Base-by-base conservation (phyloP, 331 rosid species). In the Rhamnella rubrinervis region DNA sequence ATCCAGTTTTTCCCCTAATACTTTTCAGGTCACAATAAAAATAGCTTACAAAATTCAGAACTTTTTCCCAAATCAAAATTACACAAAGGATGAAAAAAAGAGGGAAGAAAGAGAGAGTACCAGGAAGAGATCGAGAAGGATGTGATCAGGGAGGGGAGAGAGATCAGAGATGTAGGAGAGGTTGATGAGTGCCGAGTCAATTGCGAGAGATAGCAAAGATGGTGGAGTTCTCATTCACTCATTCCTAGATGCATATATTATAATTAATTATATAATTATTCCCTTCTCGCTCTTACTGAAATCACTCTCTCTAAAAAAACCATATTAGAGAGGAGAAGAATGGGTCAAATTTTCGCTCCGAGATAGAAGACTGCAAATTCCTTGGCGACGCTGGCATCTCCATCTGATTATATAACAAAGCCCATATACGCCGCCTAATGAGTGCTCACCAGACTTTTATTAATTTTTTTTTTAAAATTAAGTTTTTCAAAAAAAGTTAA, bases 161-260 rank as follows among this genome's bases (percentile, higher is more conserved):
- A 95, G 97, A 91, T 95, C 99, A 78, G 92, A 63, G 85, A 95
- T 72, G 70, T 55, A 73, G 76, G 93, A 78, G 87, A 95, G 90
- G 76, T 91, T 91, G 71, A 73, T 81, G 71, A 91, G 80, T 39
- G 96, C 96, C 31, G 90, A 95, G 92, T 89, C 93, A 85, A 86
- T 71, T 2, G 96, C 68, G 49, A 91, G 97, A 63, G 93, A 89
- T 0, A 95, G 82, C 28, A 95, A 85, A 39, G 99, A 89, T 61
- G 99, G 96, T 72, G 96, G 95, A 66, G 89, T 80, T 85, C 88
- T 89, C 97, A 95, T 91, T 87, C 96, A 88, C 66, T 75, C 88
- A 53, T 50, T 15, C 10, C 31, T 15, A 51, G n/a, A 51, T 17
- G 13, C 10, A 51, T 26, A 51, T 6, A 26, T 17, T 8, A 2